Percentiles rank a stretch among this genome's conserved stretches.
Conservation (phyloP, 441 rosid genomes). For the Kokia cookei region DNA sequence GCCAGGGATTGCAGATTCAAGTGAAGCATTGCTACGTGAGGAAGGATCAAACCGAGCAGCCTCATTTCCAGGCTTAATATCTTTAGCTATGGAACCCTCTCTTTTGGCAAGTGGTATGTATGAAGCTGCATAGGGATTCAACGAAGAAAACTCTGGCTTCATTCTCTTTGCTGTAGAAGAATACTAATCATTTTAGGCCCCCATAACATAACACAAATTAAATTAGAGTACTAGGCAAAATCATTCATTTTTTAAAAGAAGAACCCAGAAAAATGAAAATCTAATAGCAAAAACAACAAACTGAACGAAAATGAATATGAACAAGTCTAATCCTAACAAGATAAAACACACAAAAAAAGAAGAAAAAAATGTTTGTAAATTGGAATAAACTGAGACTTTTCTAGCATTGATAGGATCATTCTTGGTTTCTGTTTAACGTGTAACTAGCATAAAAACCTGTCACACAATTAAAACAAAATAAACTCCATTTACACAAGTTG, state of each 20-base stretch:
- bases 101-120: conserved; percentile 74
- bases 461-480: not conserved
- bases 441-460: not conserved
- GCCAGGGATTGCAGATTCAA: conserved; percentile 18
- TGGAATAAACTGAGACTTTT: not conserved
- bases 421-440: not conserved
- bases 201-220: no score
- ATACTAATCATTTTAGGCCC: not conserved
- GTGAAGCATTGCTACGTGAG: conserved; percentile 24
- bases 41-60: conserved; percentile 21
- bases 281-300: no score
- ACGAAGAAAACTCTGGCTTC: conserved; percentile 56
- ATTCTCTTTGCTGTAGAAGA: conserved; percentile 21
- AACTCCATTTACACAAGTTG: not conserved
- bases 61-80: conserved; percentile 21
- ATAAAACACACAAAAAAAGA: not conserved
- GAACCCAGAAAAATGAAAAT: not conserved
- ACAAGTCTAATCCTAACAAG: no score
- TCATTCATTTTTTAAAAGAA: not conserved
- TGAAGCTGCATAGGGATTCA: conserved; percentile 84
- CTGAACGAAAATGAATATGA: no score
- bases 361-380: no score
- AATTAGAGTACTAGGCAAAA: not conserved
- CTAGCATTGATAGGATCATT: not conserved
- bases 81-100: conserved; percentile 15